These are phyloP conservation scores for Penicillium tannophilum DNA, from an alignment of 495 filamentous ascomycete genomes.

Conservation along the genomic window DNA sequence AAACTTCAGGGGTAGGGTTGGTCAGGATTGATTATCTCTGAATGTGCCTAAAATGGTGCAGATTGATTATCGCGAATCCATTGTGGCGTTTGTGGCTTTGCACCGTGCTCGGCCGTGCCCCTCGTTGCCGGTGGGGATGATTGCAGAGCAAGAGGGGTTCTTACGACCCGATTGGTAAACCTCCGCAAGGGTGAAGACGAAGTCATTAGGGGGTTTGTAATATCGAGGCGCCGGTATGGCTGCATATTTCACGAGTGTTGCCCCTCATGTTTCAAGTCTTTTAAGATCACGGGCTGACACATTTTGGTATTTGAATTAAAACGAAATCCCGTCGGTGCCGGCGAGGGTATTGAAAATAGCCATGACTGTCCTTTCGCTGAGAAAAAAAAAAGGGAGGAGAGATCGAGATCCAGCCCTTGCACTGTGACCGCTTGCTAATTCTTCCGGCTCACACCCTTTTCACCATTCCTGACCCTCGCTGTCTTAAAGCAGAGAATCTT, in stretches of 20 bases:
- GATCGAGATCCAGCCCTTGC: slow-evolving; percentile 1
- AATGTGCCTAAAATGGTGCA: not conserved
- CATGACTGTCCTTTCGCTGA: slow-evolving; percentile 2
- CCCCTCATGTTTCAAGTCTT: not conserved
- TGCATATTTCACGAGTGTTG: not conserved
- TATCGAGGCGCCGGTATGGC: not conserved
- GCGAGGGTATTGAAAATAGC: slow-evolving; percentile 1
- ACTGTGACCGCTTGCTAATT: not conserved
- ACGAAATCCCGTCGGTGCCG: not conserved
- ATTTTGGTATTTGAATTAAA: slow-evolving; percentile 2
- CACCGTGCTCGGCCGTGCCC: not conserved
- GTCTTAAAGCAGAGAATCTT: not conserved
- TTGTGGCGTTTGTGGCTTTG: slow-evolving; percentile 2
- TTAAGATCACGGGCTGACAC: not conserved
- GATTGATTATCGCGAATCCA: not conserved
- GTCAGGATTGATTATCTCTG: not conserved
- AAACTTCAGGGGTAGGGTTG: not conserved
- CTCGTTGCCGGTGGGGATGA: not conserved
- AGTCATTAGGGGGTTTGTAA: not conserved
- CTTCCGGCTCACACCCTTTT: slow-evolving; percentile 1
- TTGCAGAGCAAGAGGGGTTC: not conserved
- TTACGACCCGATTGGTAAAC: not conserved
- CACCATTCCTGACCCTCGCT: not conserved
- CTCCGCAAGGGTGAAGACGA: not conserved
- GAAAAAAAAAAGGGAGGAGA: not conserved